Conservation (phyloP, 768 basidiomycete genomes). For the Heimioporus sp. region DNA sequence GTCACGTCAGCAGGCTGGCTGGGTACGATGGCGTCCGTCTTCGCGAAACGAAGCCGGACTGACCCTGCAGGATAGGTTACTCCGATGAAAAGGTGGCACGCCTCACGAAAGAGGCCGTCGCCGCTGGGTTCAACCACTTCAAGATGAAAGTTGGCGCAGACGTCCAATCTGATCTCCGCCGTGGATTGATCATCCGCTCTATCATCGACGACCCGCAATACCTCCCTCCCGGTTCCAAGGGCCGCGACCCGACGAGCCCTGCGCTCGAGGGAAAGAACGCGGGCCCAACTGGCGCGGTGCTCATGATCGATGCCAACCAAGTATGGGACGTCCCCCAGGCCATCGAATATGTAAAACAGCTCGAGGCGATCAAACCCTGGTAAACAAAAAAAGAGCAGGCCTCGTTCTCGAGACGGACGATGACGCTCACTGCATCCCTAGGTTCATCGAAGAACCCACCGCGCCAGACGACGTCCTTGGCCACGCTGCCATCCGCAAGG, state of each 20-base stretch:
- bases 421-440: conserved; percentile 21
- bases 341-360: conserved; percentile 82
- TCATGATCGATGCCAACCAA: conserved; percentile 98
- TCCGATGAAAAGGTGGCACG: conserved; percentile 87
- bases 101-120: conserved; percentile 83
- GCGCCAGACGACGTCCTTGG: conserved; percentile 94
- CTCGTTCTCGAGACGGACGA: not conserved
- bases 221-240: conserved; percentile 56
- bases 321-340: conserved; percentile 94
- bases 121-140: conserved; percentile 95
- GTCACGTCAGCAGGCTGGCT: conserved; percentile 94
- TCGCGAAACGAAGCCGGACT: not conserved
- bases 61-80: conserved; percentile 53
- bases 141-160: conserved; percentile 98
- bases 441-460: conserved; percentile 98
- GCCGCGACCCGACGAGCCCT: conserved; percentile 58
- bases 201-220: conserved; percentile 93
- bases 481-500: conserved; percentile 81
- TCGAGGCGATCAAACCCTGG: conserved; percentile 87
- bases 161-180: conserved; percentile 77
- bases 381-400: conserved; percentile 27
- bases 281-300: conserved; percentile 87
- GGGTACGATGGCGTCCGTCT: conserved; percentile 36
- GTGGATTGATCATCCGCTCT: conserved; percentile 86
- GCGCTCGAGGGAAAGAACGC: conserved; percentile 87